Conservation (phyloP, 345 rosid genomes). For the Combretum micranthum region DNA sequence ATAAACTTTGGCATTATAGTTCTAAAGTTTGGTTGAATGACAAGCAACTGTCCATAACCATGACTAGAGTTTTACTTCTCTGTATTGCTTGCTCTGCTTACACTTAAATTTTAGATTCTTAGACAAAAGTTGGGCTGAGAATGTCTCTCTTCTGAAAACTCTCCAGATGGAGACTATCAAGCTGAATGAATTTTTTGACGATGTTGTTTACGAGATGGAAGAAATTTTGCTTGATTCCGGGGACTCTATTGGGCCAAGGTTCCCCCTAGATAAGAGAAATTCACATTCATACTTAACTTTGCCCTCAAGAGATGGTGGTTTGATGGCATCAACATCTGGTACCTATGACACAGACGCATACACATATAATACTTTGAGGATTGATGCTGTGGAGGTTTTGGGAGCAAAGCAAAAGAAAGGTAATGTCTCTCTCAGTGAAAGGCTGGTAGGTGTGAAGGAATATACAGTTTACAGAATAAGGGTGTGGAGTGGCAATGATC, state of each 20-base stretch:
- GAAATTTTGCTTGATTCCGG: conserved; percentile 76
- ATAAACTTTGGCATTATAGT: too few species aligned
- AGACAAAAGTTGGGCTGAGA: conserved; percentile 16
- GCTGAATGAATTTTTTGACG: conserved; percentile 59
- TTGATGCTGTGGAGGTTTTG: conserved; percentile 62
- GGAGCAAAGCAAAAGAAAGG: conserved; percentile 95
- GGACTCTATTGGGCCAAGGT: conserved; percentile 62
- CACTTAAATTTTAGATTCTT: conserved; percentile 1
- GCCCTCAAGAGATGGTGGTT: conserved; percentile 69
- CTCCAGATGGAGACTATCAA: conserved; percentile 56
- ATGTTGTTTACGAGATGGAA: conserved; percentile 94
- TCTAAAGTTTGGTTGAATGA: too few species aligned
- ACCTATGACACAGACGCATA: conserved; percentile 32
- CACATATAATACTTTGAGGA: conserved; percentile 29
- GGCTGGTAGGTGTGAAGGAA: conserved; percentile 92
- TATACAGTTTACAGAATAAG: conserved; percentile 74
- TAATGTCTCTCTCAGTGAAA: conserved; percentile 84
- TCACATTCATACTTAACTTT: conserved; percentile 41
- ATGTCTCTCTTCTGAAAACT: conserved; percentile 8
- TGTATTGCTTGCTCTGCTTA: conserved; percentile 1
- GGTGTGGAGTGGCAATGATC: conserved; percentile 71
- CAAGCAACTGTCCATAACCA: too few species aligned
- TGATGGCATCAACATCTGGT: conserved; percentile 68
- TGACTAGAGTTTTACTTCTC: not conserved
- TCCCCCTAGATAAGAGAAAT: conserved; percentile 41